Base-by-base conservation (phyloP, 2,329 filamentous ascomycete genomes). In the Stenocarpella maydis region DNA sequence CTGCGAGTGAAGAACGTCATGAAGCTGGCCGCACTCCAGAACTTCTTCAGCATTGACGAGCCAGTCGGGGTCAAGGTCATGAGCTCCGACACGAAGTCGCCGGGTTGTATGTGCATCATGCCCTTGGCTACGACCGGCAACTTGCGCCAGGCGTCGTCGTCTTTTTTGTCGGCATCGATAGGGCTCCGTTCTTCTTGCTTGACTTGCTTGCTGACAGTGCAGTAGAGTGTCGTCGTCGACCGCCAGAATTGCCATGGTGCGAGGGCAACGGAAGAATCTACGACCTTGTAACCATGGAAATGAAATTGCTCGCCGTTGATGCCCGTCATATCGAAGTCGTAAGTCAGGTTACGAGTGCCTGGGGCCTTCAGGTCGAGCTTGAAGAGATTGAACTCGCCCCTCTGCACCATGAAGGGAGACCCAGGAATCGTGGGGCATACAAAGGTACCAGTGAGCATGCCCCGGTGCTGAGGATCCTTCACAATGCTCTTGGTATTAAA, bases 281-380 rank as follows among this genome's bases (percentile, higher is more conserved):
- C 83, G 2, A 87, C 81, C 77, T 91, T 91, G 78, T 86, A 88
- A 0, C 88, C 89, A 71, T 89, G 83, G 75, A 92, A 88, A 69
- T 86, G 85, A 54, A 89, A 83, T 58, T 79, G 80, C 53, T 82
- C 79, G 17, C 86, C 86, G 70, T 87, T 79, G 4, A 84, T 81
- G 6, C 86, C 86, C 31, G 81, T 81, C 83, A 91, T 86, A 73
- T 87, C 85, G 70, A 90, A 88, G 74, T 89, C 84, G 74, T 91
- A 91, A 0, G 84, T 85, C 37, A 91, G 77, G 71, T 88, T 90
- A 34, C 82, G 82, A 6, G 87, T 89, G 21, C 88, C 87, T 0
- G 89, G 84, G 0, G 85, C 82, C 69, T 84, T 82, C 43, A 81
- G 77, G 73, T 89, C 85, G 17, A 82, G 76, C 41, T 82, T 81